Percentiles rank a stretch among this genome's conserved stretches.
Evolutionary conservation across 305 asterid species (phyloP).

Genomic region (Euphrasia arctica): DNA sequence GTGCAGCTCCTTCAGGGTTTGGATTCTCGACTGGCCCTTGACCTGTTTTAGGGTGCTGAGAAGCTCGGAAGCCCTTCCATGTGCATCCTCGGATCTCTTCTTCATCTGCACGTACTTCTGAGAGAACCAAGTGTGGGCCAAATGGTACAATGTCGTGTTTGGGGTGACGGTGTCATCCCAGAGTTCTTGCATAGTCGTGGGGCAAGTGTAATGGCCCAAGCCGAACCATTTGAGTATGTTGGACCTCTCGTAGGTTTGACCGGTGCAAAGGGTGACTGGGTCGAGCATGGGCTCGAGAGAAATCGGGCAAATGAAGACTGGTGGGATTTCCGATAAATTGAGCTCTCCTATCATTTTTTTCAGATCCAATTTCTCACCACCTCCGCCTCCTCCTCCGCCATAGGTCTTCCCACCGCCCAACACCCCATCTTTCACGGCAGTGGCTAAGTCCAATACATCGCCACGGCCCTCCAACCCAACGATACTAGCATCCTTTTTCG

Average conservation of each 20-base stretch:
- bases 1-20: conserved; percentile 49
- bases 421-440: conserved; percentile 59
- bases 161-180: conserved; percentile 61
- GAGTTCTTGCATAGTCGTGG: conserved; percentile 66
- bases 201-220: conserved; percentile 60
- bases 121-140: conserved; percentile 50
- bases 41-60: conserved; percentile 43
- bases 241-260: conserved; percentile 63
- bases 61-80: conserved; percentile 48
- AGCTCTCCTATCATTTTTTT: conserved; percentile 58
- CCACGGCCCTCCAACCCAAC: conserved; percentile 42
- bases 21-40: conserved; percentile 54
- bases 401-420: conserved; percentile 41
- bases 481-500: conserved; percentile 33
- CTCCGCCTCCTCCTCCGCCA: conserved; percentile 32
- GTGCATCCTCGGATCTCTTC: conserved; percentile 53
- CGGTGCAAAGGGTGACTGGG: conserved; percentile 66
- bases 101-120: conserved; percentile 56
- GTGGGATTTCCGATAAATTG: conserved; percentile 43
- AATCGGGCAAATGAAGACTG: conserved; percentile 64
- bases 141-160: conserved; percentile 45
- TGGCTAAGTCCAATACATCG: conserved; percentile 46
- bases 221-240: conserved; percentile 61
- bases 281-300: conserved; percentile 72
- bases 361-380: conserved; percentile 54